Conservation (phyloP, 352 stramenopile genomes). For the Globisporangium paroecandrum region DNA sequence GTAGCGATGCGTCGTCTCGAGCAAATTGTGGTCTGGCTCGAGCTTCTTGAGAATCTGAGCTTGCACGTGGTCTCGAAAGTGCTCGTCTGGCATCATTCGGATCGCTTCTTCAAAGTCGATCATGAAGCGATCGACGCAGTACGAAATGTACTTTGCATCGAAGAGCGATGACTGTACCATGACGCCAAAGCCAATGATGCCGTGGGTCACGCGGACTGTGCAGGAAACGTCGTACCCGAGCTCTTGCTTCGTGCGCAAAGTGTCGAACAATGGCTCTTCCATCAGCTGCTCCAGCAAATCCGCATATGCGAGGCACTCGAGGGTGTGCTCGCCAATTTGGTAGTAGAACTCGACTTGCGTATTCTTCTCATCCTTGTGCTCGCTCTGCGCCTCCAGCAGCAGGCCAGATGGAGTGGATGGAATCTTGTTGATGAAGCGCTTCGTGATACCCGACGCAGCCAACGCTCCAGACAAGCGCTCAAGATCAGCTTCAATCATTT, state of each 20-base stretch:
- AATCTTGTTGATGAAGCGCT: slow-evolving; percentile 56
- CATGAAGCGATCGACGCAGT: slow-evolving; percentile 72
- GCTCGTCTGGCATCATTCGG: slow-evolving; percentile 55
- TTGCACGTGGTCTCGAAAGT: slow-evolving; percentile 79
- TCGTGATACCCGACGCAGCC: slow-evolving; percentile 26
- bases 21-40: slow-evolving; percentile 78
- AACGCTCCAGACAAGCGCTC: slow-evolving; percentile 30
- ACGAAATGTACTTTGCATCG: slow-evolving; percentile 53
- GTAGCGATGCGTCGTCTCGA: slow-evolving; percentile 68
- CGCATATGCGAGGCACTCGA: slow-evolving; percentile 62
- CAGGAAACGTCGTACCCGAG: slow-evolving; percentile 90
- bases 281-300: slow-evolving; percentile 87
- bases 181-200: slow-evolving; percentile 80
- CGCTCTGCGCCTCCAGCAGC: slow-evolving; percentile 57
- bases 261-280: slow-evolving; percentile 88
- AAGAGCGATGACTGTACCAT: slow-evolving; percentile 83
- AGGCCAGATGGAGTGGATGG: slow-evolving; percentile 40
- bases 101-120: slow-evolving; percentile 77
- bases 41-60: slow-evolving; percentile 78
- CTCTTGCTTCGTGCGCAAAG: slow-evolving; percentile 85
- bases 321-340: slow-evolving; percentile 72
- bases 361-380: slow-evolving; percentile 79
- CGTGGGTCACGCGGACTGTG: slow-evolving; percentile 74
- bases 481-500: slow-evolving; percentile 45
- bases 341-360: slow-evolving; percentile 85